These are phyloP conservation scores for Syzygium jambos DNA, from an alignment of 345 rosid species.

Conservation along the genomic window DNA sequence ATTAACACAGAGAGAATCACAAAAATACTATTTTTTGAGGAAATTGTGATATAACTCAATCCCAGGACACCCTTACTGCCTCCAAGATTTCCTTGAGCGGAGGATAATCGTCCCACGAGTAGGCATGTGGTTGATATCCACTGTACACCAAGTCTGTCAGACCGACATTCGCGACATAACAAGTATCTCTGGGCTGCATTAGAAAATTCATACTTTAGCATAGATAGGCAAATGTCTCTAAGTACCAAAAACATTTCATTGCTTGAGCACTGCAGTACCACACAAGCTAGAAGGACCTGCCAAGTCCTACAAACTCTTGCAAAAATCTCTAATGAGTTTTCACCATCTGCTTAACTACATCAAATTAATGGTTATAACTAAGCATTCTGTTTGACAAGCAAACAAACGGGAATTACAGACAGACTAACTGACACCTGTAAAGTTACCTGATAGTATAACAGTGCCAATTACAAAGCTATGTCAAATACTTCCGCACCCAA, in stretches of 20 bases:
- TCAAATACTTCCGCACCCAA: neutral
- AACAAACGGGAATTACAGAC: neutral
- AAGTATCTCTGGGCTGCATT: constrained; percentile 76
- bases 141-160: constrained; percentile 58
- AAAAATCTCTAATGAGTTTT: neutral
- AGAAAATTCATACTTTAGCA: neutral
- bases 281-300: neutral
- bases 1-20: neutral
- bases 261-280: neutral
- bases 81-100: constrained; percentile 66
- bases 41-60: neutral
- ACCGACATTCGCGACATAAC: constrained; percentile 63
- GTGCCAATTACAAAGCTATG: neutral
- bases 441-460: neutral
- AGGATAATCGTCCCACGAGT: constrained; percentile 82
- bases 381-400: neutral
- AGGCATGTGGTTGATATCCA: constrained; percentile 61
- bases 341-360: neutral
- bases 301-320: neutral
- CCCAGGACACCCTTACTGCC: constrained; percentile 30
- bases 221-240: neutral
- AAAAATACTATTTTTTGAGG: neutral
- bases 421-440: neutral
- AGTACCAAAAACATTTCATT: neutral
- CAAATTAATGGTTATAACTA: neutral